phyloP scores from a whole-genome alignment of 1,284 basidiomycete species.

The Pseudozyma thailandica region DNA sequence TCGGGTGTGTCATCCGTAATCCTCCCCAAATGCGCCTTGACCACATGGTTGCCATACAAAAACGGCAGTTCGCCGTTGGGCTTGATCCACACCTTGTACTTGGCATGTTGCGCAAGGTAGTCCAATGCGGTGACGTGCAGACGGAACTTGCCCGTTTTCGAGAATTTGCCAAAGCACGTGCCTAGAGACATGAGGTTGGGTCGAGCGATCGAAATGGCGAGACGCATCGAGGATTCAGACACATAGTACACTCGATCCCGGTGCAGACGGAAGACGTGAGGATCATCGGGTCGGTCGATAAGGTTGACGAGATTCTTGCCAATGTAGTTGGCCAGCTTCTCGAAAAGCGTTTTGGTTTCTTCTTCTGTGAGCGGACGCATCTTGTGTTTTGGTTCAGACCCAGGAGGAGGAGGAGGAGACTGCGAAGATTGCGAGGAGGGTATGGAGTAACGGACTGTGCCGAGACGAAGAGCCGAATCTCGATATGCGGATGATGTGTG shows the following conservation, averaged over 20 bases:
- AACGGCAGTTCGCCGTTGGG: constrained; percentile 99
- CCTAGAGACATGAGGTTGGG: constrained; percentile 93
- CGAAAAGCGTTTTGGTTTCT: constrained; percentile 76
- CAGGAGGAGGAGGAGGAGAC: background rate
- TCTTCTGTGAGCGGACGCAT: constrained; percentile 69
- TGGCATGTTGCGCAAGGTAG: constrained; percentile 93
- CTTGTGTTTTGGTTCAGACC: background rate
- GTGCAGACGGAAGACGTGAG: constrained; percentile 69
- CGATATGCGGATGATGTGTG: too few relatives aligned
- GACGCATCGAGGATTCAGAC: constrained; percentile 76
- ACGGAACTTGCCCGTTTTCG: constrained; percentile 97
- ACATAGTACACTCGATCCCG: constrained; percentile 67
- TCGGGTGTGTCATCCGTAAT: constrained; percentile 99
- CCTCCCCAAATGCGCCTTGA: constrained; percentile 97
- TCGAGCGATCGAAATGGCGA: constrained; percentile 89
- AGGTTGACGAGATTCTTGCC: constrained; percentile 85
- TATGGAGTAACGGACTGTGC: background rate
- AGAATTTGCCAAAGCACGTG: constrained; percentile 98
- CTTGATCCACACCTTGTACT: constrained; percentile 99
- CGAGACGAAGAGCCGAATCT: background rate
- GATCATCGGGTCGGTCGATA: constrained; percentile 65
- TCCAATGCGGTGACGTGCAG: constrained; percentile 94
- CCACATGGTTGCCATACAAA: constrained; percentile 97
- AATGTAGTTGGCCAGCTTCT: constrained; percentile 90
- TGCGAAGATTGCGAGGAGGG: background rate